Conservation (phyloP, 768 basidiomycete genomes). For the Lentinula detonsa region DNA sequence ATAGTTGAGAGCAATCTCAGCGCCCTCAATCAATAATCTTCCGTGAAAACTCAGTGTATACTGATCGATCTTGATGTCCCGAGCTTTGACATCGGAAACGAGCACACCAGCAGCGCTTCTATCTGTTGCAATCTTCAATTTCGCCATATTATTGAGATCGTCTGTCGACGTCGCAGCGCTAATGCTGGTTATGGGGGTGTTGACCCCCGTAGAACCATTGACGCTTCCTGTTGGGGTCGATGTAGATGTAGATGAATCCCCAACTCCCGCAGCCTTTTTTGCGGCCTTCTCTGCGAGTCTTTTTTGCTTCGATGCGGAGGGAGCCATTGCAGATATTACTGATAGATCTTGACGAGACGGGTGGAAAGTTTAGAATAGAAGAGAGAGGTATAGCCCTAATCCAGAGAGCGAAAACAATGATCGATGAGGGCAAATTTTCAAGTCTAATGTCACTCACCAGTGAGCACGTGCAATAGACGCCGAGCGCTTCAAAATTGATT, state of each 20-base stretch:
- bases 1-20: conserved; percentile 65
- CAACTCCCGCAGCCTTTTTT: conserved; percentile 54
- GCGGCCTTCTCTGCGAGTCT: conserved; percentile 92
- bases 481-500: no score
- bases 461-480: no score
- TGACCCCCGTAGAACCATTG: conserved; percentile 47
- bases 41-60: conserved; percentile 98
- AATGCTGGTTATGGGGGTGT: conserved; percentile 79
- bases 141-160: conserved; percentile 81
- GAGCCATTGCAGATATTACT: conserved; percentile 33
- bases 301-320: conserved; percentile 86
- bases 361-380: background rate
- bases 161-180: conserved; percentile 79
- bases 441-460: no score
- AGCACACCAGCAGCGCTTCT: conserved; percentile 90
- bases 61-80: conserved; percentile 96
- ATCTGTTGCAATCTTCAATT: conserved; percentile 85
- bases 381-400: background rate
- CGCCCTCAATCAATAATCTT: conserved; percentile 65
- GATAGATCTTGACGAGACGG: background rate
- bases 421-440: no score
- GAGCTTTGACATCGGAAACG: conserved; percentile 84
- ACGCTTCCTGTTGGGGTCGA: conserved; percentile 60
- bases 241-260: conserved; percentile 46
- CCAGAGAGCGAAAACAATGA: no score